Evolutionary conservation across 768 basidiomycete species (phyloP).

Genomic region (Termitomyces sp.): DNA sequence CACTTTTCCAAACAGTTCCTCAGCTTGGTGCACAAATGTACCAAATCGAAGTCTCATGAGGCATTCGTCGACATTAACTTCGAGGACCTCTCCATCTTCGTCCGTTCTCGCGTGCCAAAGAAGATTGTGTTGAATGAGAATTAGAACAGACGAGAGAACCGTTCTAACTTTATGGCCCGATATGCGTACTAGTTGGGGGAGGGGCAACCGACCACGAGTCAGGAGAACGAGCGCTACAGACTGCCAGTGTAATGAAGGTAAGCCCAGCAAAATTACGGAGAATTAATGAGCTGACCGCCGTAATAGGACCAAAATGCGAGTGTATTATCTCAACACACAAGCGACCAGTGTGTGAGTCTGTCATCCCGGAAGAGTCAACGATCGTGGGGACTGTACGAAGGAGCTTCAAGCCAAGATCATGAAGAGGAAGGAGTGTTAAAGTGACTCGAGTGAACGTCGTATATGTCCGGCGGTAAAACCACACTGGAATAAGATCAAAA

Average conservation of each 20-base stretch:
- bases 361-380: slow-evolving; percentile 33
- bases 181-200: slow-evolving; percentile 64
- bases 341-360: slow-evolving; percentile 50
- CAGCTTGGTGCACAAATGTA: slow-evolving; percentile 71
- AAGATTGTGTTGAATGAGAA: slow-evolving; percentile 88
- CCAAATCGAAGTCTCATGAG: slow-evolving; percentile 81
- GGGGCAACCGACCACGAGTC: slow-evolving; percentile 78
- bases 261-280: neutral
- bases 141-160: slow-evolving; percentile 66
- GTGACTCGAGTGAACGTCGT: neutral
- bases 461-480: neutral
- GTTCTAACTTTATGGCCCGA: slow-evolving; percentile 64
- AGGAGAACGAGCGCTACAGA: slow-evolving; percentile 70
- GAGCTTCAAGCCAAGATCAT: neutral
- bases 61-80: slow-evolving; percentile 83
- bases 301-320: slow-evolving; percentile 56
- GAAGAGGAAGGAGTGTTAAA: neutral
- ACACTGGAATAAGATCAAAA: neutral
- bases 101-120: slow-evolving; percentile 79
- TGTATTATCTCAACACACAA: slow-evolving; percentile 55
- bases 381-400: neutral
- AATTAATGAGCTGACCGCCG: slow-evolving; percentile 46
- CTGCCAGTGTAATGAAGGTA: slow-evolving; percentile 31
- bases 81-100: slow-evolving; percentile 72
- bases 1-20: slow-evolving; percentile 62